phyloP scores from a whole-genome alignment of 305 asterid genomes.

The Solanum aculeatissimum region DNA sequence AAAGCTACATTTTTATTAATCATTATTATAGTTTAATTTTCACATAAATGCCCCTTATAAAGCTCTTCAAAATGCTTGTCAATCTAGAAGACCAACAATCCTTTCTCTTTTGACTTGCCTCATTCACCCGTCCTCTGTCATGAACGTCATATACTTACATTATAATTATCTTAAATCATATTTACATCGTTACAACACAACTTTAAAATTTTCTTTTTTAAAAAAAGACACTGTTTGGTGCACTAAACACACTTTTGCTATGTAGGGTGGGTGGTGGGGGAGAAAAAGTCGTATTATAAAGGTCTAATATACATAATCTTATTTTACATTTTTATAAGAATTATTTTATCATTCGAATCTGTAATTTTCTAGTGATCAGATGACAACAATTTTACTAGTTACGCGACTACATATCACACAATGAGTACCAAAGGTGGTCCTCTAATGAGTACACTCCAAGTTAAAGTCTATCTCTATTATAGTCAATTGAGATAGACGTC shows the following conservation, averaged over 20 bases:
- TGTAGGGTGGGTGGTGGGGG: not conserved
- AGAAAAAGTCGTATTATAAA: accelerated
- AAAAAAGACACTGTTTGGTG: not conserved
- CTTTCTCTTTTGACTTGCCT: not conserved
- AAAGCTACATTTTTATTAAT: not conserved
- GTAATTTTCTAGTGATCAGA: not conserved
- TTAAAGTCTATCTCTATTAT: constrained; percentile 3
- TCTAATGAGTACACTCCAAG: constrained; percentile 28
- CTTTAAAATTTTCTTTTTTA: not conserved
- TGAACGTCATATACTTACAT: not conserved
- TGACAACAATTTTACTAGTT: not conserved
- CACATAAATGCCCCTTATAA: not conserved
- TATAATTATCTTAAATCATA: not conserved
- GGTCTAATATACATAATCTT: not conserved
- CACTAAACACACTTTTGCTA: not conserved
- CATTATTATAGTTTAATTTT: not conserved
- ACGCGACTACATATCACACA: not conserved
- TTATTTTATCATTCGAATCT: accelerated
- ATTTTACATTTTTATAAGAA: not conserved
- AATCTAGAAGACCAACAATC: not conserved
- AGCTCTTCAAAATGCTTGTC: not conserved
- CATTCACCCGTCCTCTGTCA: not conserved
- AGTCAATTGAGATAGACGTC: constrained; percentile 27
- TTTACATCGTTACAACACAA: not conserved
- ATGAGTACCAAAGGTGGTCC: constrained; percentile 11